These are phyloP conservation scores for Penicillium sp. DNA, from an alignment of 2,329 filamentous ascomycete species.

Conservation along the genomic window DNA sequence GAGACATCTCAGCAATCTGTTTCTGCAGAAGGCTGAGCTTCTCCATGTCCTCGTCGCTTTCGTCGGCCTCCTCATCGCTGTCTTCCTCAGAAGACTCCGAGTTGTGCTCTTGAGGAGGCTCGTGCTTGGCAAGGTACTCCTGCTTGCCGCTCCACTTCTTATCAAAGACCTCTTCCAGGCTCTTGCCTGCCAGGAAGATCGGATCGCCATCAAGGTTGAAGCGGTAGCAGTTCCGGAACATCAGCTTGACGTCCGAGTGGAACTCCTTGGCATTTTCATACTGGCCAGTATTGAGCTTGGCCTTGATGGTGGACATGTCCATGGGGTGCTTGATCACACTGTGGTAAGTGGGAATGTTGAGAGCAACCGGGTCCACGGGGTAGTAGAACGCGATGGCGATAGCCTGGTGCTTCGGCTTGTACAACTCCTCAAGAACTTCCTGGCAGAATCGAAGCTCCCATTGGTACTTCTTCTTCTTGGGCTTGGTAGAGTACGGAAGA, in stretches of 20 bases:
- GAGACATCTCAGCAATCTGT: conserved; percentile 73
- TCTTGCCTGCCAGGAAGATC: conserved; percentile 70
- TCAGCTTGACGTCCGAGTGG: conserved; percentile 76
- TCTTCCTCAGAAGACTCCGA: conserved; percentile 69
- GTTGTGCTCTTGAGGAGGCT: conserved; percentile 64
- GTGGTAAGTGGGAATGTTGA: conserved; percentile 92
- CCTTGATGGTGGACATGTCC: conserved; percentile 82
- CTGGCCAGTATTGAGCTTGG: conserved; percentile 74
- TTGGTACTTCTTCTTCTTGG: conserved; percentile 87
- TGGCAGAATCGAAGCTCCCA: conserved; percentile 90
- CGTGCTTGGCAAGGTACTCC: conserved; percentile 76
- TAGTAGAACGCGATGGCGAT: conserved; percentile 74
- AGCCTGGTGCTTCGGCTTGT: conserved; percentile 69
- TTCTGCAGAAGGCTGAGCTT: conserved; percentile 68
- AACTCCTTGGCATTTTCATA: conserved; percentile 85
- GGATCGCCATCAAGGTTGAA: conserved; percentile 84
- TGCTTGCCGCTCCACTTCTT: conserved; percentile 75
- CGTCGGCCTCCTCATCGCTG: conserved; percentile 71
- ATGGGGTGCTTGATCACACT: conserved; percentile 95
- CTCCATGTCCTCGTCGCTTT: conserved; percentile 63
- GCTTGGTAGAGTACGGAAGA: conserved; percentile 82
- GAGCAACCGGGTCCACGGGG: conserved; percentile 88
- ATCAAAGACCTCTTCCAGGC: conserved; percentile 75
- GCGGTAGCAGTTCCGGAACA: conserved; percentile 86
- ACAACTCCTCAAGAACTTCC: conserved; percentile 74